Evolutionary conservation across 2,329 filamentous ascomycete genomes (phyloP), one percentile per base, ranked within the genome.

Genomic region (Aspergillus sp.): DNA sequence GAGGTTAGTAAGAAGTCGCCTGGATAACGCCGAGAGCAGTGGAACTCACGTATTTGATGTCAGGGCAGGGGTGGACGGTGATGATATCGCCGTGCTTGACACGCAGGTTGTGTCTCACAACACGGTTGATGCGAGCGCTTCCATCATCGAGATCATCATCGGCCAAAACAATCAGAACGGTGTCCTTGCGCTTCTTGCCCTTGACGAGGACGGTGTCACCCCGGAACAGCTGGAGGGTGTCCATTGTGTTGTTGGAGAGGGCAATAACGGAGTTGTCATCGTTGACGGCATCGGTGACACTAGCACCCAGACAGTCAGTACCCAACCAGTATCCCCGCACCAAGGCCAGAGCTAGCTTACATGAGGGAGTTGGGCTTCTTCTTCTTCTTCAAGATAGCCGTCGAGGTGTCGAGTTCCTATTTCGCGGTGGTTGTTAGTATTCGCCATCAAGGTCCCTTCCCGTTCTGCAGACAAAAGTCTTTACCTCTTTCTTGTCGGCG

Each of bases 321-420:
- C 66, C 56, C 55, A 63, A 36, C 43, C 55, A 36, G 48, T n/a
- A 45, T 12, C 30, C 47, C 55, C 61, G 52, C 55, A 59, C 52
- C 43, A 32, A 47, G 23, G 41, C 17, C 25, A 47, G 50, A 43
- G 39, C 15, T 32, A 48, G 79, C 89, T 78, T 85, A 96, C 92
- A 99, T 96, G 78, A 99, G 82, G 75, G 94, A 96, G 82, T 99
- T 99, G 72, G 93, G 93, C 91, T 99, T 99, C 93, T 99, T 99
- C 90, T 99, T 99, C 87, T 98, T 98, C 85, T 97, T 98, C 74
- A 99, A 87, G 72, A 99, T 99, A 69, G 95, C 95, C 49, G 95
- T 99, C 56, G 95, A 88, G 64, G 89, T 92, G 76, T 97, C 95
- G 78, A 97, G 91, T 72, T 92, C 89, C 89, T 96, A 73, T 61